Percentiles rank a stretch among this genome's conserved stretches.
Conservation (phyloP, 192 early-diverging fungal species). For the Chytriomyces confervae region DNA sequence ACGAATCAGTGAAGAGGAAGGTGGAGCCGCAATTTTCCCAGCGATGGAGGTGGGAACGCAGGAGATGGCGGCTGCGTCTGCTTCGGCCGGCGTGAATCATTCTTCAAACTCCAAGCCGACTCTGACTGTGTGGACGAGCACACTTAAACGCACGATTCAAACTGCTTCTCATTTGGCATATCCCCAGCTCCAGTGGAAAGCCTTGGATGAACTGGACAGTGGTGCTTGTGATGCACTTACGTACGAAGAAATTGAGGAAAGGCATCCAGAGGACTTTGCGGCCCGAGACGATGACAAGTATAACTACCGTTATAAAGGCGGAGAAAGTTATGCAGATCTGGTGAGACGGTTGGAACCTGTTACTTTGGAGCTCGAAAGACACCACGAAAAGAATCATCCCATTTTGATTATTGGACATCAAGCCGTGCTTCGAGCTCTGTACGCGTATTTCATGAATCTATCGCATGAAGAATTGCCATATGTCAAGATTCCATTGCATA, state of each 20-base stretch:
- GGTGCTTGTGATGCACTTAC: constrained; percentile 99
- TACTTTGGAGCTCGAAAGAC: constrained; percentile 98
- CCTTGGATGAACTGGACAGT: constrained; percentile 95
- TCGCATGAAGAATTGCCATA: constrained; percentile 96
- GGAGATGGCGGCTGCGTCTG: background rate
- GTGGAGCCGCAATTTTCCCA: constrained; percentile 32
- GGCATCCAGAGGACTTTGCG: constrained; percentile 92
- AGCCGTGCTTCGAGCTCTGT: constrained; percentile 95
- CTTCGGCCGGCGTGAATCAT: background rate
- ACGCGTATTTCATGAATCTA: constrained; percentile 96
- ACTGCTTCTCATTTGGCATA: constrained; percentile 80
- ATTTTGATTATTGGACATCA: constrained; percentile 98
- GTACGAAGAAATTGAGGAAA: constrained; percentile 96
- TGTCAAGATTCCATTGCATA: constrained; percentile 97
- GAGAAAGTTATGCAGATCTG: constrained; percentile 92
- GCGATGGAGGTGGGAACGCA: constrained; percentile 18
- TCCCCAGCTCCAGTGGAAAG: constrained; percentile 96
- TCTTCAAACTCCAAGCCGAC: constrained; percentile 32
- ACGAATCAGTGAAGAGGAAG: constrained; percentile 29
- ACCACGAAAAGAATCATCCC: constrained; percentile 72
- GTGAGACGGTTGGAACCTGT: constrained; percentile 96
- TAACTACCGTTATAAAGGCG: constrained; percentile 62
- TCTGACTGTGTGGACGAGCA: constrained; percentile 91
- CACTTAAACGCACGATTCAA: constrained; percentile 90
- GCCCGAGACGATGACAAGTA: constrained; percentile 98